Conservation (phyloP, 306 rosid genomes). For the Datisca glomerata region DNA sequence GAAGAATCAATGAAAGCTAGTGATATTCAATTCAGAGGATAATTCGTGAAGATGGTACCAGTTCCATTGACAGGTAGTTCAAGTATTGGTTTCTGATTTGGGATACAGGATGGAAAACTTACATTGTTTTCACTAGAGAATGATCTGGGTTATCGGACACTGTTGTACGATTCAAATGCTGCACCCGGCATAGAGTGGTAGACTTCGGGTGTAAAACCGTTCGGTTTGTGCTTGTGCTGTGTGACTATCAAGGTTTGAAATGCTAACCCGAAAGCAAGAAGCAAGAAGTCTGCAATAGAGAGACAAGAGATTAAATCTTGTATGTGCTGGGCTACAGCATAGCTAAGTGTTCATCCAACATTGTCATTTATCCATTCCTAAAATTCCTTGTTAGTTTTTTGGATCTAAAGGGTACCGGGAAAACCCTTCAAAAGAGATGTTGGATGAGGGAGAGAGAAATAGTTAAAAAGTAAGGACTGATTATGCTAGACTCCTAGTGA, state of each 20-base stretch:
- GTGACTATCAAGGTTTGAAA: conserved; percentile 79
- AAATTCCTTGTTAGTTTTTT: too few relatives aligned
- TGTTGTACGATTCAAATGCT: conserved; percentile 79
- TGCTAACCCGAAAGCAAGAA: too few relatives aligned
- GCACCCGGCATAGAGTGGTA: conserved; percentile 71
- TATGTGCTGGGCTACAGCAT: too few relatives aligned
- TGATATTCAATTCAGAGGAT: conserved; percentile 59
- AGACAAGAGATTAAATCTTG: too few relatives aligned
- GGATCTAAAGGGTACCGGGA: too few relatives aligned
- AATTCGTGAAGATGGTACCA: conserved; percentile 61
- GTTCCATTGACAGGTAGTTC: conserved; percentile 87
- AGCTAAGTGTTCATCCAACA: too few relatives aligned
- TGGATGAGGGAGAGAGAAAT: too few relatives aligned
- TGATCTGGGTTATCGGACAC: conserved; percentile 49
- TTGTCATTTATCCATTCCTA: too few relatives aligned
- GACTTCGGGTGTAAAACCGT: conserved; percentile 55
- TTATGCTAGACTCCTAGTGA: too few relatives aligned
- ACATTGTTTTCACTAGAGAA: conserved; percentile 48
- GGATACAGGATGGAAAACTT: conserved; percentile 60
- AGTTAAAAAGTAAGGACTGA: too few relatives aligned
- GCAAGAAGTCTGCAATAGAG: too few relatives aligned
- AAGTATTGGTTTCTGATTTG: conserved; percentile 57
- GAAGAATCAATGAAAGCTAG: conserved; percentile 82
- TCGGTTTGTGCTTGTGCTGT: conserved; percentile 72
- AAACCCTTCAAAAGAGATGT: too few relatives aligned